Base-by-base conservation (phyloP, 345 rosid species). In the Psidium guajava region DNA sequence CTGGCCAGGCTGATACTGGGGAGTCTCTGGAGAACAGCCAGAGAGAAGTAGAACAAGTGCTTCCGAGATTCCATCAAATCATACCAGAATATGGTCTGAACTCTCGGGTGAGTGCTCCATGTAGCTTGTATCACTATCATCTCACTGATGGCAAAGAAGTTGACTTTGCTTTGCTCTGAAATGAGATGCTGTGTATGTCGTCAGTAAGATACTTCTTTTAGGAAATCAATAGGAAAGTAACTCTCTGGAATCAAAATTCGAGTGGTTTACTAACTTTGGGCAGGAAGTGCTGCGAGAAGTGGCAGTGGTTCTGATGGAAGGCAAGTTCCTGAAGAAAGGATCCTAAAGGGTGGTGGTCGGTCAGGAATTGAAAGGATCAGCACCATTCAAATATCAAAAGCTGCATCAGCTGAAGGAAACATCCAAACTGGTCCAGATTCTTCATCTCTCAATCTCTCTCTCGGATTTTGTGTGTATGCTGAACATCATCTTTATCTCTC, bases 1-100 rank as follows among this genome's bases (percentile, higher is more conserved):
- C 77, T 83, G 91, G 83, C 85, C 90, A 86, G 87, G 88, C 87
- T 86, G 88, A 83, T 52, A 87, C 84, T 75, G 82, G 87, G 56
- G 87, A n/a, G 90, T 85, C 64, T 89, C 95, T 55, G 86, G 86
- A 84, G 87, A 88, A 85, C 95, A 91, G 75, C 91, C 83, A 85
- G 95, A 91, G 82, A 89, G 89, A 89, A 86, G 69, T 84, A 91
- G 92, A 86, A 88, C 88, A 83, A 91, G 85, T 88, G 89, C 85
- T 57, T 89, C 93, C 53, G 95, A 91, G 90, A 94, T 95, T 64
- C 96, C 93, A 84, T 94, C 96, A 86, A 94, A 91, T 86, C 95
- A 93, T 88, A 97, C 97, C 81, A 92, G 93, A 92, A 92, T 97
- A 87, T 96, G 99, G 98, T 96, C 96, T 88, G 94, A 96, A 56